phyloP scores from a whole-genome alignment of 345 rosid genomes.

The Aurinia saxatilis region DNA sequence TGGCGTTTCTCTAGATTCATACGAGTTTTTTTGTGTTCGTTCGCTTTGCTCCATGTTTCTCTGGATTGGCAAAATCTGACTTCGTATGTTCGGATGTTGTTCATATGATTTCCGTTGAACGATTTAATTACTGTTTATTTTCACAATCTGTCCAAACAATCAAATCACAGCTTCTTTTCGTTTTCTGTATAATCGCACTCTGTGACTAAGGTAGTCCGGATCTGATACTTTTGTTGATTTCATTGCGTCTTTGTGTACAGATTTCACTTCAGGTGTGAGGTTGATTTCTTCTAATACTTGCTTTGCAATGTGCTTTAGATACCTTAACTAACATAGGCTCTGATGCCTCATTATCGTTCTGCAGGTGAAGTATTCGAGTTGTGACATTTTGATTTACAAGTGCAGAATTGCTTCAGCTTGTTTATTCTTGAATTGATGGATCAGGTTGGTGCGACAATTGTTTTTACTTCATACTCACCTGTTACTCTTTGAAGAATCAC shows the following conservation, averaged over 20 bases:
- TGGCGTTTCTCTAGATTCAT: slow-evolving; percentile 16
- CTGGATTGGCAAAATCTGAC: not conserved
- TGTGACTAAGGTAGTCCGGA: not conserved
- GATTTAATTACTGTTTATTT: too few relatives aligned
- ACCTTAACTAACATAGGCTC: not conserved
- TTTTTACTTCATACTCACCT: not conserved
- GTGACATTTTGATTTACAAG: slow-evolving; percentile 1
- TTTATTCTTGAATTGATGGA: slow-evolving; percentile 34
- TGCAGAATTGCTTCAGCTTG: slow-evolving; percentile 3
- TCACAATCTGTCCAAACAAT: not conserved
- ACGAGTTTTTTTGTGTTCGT: not conserved
- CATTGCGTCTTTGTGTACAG: not conserved
- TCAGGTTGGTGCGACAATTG: slow-evolving; percentile 35
- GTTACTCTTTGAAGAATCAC: not conserved
- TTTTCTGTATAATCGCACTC: not conserved
- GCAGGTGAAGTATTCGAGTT: slow-evolving; percentile 11
- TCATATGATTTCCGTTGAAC: not conserved
- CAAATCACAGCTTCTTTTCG: not conserved
- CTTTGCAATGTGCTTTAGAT: not conserved
- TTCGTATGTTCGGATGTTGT: not conserved
- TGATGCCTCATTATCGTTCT: slow-evolving; percentile 3
- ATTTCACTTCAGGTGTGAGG: not conserved
- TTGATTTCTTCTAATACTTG: not conserved
- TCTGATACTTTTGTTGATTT: slow-evolving; percentile 1
- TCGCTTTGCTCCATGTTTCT: not conserved